Evolutionary conservation across 768 basidiomycete species (phyloP), one percentile per base, ranked within the genome.

Genomic region (Thelephora aurantiotincta): DNA sequence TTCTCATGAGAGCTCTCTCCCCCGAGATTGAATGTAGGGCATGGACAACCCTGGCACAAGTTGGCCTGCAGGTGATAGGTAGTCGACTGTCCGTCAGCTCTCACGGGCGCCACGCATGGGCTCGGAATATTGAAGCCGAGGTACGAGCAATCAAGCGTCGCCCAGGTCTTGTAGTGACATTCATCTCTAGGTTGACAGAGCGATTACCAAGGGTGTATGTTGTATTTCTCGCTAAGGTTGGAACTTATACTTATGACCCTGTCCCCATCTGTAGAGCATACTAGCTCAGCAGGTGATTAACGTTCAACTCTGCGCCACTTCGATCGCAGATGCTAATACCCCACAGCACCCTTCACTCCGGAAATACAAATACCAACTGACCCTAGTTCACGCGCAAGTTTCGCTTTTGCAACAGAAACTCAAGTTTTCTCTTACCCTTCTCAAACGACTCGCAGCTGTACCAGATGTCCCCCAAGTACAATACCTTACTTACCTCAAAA

Each of bases 161-260:
- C 6, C 20, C 43, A 23, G 6, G 11, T 20, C 35, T 34, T 23
- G 37, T 22, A 50, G 11, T 22, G 2, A 48, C 12, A 2, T n/a
- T 9, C 7, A 16, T 37, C 5, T 55, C 38, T 53, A 75, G 74
- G 67, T 74, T 2, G 82, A 84, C 56, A 75, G 70, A 48, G 78
- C 82, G 11, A 66, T 83, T 13, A 75, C 74, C 13, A 82, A 80
- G 63, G 83, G 79, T 48, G 82, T 86, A 50, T 61, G 82, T 70
- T 52, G 34, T 44, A 18, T 19, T 34, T 45, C 19, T 44, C 13
- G 50, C 5, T 16, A n/a, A 37, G 42, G 38, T 43, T 1, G 33
- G 43, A 48, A 33, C 35, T 18, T 35, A 14, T 33, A 18, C 13
- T 30, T 30, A n/a, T 22, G 26, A 22, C n/a, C 11, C 20, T 26